Base-by-base conservation (phyloP, 306 rosid genomes). In the Quercus wislizeni region DNA sequence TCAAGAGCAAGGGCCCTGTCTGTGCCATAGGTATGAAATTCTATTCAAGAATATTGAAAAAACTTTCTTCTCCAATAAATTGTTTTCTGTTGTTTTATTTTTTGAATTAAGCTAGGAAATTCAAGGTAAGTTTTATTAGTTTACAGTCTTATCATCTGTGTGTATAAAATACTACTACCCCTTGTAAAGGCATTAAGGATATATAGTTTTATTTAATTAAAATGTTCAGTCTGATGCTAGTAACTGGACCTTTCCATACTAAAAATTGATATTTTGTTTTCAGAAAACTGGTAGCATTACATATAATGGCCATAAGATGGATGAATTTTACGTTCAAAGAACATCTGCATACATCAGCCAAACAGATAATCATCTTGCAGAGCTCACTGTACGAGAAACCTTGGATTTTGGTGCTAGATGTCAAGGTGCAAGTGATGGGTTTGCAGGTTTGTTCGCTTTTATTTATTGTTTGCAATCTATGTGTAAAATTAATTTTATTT, bases 361-460 rank as follows among this genome's bases (percentile, higher is more conserved):
- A 86, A 92, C 98, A 52, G 98, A 94, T 83, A 87, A 92, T 80
- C 94, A 94, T 80, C 82, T 88, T 54, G 93, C 94, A 65, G 98
- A 94, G 57, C 55, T 94, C 64, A 94, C 98, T 3, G 98, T 94
- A 2, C 80, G 98, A 82, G 98, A 94, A 88, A 92, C 94, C 73
- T 79, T 94, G 80, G 98, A 94, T 83, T 94, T 94, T 59, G 98
- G 90, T 64, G 98, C 98, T 84, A 87, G 98, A 90, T 94, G 92
- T 80, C 96, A 94, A 83, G 97, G 98, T 67, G 88, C 98, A 70
- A 65, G 89, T 54, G 92, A 88, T 84, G 91, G 90, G 25, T 90
- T 90, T 80, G 86, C 90, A 84, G 97, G 98, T 93, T 55, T 52
- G 75, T 78, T 62, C 69, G n/a, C 51, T 35, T 64, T 20, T 27